These are phyloP conservation scores for Aspergillus conjunctus DNA, from an alignment of 495 filamentous ascomycete species.

Conservation along the genomic window DNA sequence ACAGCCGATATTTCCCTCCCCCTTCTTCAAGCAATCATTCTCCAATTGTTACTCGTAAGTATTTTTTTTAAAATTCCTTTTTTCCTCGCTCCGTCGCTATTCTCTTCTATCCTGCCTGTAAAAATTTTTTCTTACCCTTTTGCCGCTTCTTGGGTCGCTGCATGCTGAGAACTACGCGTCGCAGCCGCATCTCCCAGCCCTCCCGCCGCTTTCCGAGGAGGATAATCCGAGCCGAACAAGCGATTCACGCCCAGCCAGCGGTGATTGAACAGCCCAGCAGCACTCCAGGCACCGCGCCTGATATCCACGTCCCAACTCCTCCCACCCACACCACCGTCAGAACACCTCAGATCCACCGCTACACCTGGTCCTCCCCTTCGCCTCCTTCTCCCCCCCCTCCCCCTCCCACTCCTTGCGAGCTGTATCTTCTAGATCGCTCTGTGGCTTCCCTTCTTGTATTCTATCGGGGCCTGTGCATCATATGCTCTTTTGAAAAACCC, in stretches of 20 bases:
- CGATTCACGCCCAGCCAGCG: constrained; percentile 43
- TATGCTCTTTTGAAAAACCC: constrained; percentile 15
- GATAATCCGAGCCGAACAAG: constrained; percentile 53
- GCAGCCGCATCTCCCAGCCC: constrained; percentile 44
- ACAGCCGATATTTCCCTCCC: background rate
- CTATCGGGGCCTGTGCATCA: constrained; percentile 16
- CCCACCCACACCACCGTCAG: constrained; percentile 15
- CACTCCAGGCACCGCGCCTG: constrained; percentile 33
- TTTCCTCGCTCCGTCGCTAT: constrained; percentile 3
- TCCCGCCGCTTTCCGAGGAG: constrained; percentile 31
- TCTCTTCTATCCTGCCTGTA: constrained; percentile 4
- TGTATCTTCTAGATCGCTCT: constrained; percentile 32
- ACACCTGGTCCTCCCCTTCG: constrained; percentile 32
- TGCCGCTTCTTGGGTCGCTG: constrained; percentile 22
- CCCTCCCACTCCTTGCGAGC: constrained; percentile 34
- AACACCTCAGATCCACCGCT: constrained; percentile 31
- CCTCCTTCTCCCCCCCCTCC: constrained; percentile 32
- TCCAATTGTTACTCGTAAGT: background rate
- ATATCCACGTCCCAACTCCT: constrained; percentile 29
- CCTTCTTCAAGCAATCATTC: background rate
- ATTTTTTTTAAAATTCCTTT: background rate
- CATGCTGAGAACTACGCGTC: constrained; percentile 49
- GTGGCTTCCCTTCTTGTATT: constrained; percentile 28
- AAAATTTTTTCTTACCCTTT: constrained; percentile 8
- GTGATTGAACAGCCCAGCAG: constrained; percentile 29